Base-by-base conservation (phyloP, 2,329 filamentous ascomycete species). In the Gnomoniopsis smithogilvyi region DNA sequence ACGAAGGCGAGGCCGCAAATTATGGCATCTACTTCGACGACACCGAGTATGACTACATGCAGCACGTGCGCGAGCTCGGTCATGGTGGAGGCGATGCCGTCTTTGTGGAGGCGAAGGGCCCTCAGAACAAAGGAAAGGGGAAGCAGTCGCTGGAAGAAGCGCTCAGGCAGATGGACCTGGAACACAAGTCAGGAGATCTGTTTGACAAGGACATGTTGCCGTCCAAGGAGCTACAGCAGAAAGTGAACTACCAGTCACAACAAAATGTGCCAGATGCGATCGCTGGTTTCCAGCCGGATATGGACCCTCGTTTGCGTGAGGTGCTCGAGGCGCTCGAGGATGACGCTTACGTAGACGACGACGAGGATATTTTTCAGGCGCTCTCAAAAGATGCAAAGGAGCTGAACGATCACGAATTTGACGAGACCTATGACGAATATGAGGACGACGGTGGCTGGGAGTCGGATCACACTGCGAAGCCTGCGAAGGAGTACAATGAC, bases 41-140 rank as follows among this genome's bases (percentile, higher is more conserved):
- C 75, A 89, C 91, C 64, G 85, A 91, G 69, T 99, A 99, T 76
- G 95, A 99, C 75, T 99, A 99, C 77, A 99, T 99, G 95, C 95
- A 99, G 74, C 95, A 99, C 75, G 79, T 99, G 81, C 89, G 92
- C 57, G 95, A 98, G 67, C 78, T 99, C n/a, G 88, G 88, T 59
- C 74, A 79, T 47, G 91, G 83, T 6, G 85, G 85, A 24, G 90
- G 90, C 33, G 88, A 92, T 57, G 85, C 89, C 33, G 87, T 93
- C 51, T 98, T 96, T 70, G 83, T 99, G 43, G 92, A 97, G 66
- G 81, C 84, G n/a, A 82, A 84, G 54, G 74, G 79, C 14, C 71
- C 79, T n/a, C 72, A 76, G 57, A 84, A 82, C 64, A 90, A 91
- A 73, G 79, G 76, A 24, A 93, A 93, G 75, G 85, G 80, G 4